A percentile compares a stretch with the other conserved stretches of the same genome.
These are phyloP conservation scores for Pholiota microspora DNA, from an alignment of 768 basidiomycete species.

Conservation along the genomic window DNA sequence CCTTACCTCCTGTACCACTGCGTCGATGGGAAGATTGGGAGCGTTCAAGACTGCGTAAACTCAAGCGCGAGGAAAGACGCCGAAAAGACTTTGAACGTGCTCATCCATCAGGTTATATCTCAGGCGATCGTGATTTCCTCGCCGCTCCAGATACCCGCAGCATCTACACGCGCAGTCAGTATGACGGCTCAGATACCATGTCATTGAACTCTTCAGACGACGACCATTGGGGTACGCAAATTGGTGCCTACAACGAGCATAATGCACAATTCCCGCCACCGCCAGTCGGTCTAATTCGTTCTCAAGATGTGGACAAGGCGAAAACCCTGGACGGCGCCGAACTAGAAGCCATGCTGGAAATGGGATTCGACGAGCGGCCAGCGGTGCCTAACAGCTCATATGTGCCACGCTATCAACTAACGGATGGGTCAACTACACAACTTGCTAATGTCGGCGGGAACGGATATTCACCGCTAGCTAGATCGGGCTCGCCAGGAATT, in stretches of 20 bases:
- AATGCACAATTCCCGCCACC: conserved; percentile 78
- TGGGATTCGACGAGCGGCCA: conserved; percentile 78
- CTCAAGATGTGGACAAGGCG: conserved; percentile 38
- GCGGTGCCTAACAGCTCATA: conserved; percentile 46
- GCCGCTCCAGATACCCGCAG: conserved; percentile 52
- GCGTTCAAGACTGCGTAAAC: conserved; percentile 86
- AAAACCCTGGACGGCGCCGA: conserved; percentile 67
- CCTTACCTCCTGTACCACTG: conserved; percentile 72
- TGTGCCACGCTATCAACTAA: conserved; percentile 60
- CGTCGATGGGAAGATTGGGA: conserved; percentile 99
- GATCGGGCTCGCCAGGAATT: conserved; percentile 43
- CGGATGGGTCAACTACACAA: conserved; percentile 50
- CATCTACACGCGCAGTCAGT: conserved; percentile 50
- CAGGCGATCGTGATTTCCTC: conserved; percentile 63
- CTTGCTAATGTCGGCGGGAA: conserved; percentile 41
- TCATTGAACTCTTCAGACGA: conserved; percentile 88
- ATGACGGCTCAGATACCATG: conserved; percentile 77
- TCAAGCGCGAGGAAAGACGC: conserved; percentile 83
- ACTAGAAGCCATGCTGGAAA: conserved; percentile 90
- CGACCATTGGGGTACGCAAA: conserved; percentile 94
- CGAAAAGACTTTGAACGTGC: conserved; percentile 77
- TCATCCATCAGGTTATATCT: conserved; percentile 66
- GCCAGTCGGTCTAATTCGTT: conserved; percentile 63
- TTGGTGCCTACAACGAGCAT: conserved; percentile 93
- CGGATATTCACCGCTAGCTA: conserved; percentile 55